These are phyloP conservation scores for Lentinus tigrinus DNA, from an alignment of 768 basidiomycete species.

Conservation along the genomic window DNA sequence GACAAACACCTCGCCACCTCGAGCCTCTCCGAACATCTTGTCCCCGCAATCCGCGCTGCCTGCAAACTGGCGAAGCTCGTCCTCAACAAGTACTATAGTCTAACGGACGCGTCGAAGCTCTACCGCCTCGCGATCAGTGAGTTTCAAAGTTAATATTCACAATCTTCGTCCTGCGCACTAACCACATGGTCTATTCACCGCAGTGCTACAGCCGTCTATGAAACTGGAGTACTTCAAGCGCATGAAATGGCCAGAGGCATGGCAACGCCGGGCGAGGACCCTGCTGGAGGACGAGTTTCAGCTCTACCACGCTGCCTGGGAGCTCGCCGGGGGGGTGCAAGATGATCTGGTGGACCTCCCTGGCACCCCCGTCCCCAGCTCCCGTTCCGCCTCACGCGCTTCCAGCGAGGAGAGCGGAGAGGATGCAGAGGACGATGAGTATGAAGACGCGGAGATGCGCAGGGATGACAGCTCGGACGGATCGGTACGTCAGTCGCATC, in stretches of 20 bases:
- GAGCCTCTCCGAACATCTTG: not conserved
- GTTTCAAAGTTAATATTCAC: not conserved
- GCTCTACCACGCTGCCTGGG: too few relatives aligned
- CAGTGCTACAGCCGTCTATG: constrained; percentile 9
- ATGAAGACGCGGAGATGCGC: too few relatives aligned
- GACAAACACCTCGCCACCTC: constrained; percentile 22
- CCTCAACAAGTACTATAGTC: constrained; percentile 13
- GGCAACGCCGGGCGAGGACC: constrained; percentile 5
- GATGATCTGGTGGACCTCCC: too few relatives aligned
- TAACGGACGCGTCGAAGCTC: constrained; percentile 21
- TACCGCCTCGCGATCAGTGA: constrained; percentile 30
- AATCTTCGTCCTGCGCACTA: not conserved
- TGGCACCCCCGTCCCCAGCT: not conserved
- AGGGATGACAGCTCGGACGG: too few relatives aligned
- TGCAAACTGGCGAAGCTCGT: not conserved
- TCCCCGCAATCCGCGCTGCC: not conserved
- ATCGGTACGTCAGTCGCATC: too few relatives aligned
- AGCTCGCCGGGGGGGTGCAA: too few relatives aligned
- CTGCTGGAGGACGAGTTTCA: too few relatives aligned
- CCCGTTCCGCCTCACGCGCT: not conserved
- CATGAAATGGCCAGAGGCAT: not conserved
- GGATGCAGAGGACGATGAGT: not conserved
- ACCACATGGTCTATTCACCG: not conserved
- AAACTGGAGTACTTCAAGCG: constrained; percentile 11
- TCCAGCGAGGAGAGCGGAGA: not conserved